phyloP scores from a whole-genome alignment of 805 yeast genomes.

The Starmerella bombicola region DNA sequence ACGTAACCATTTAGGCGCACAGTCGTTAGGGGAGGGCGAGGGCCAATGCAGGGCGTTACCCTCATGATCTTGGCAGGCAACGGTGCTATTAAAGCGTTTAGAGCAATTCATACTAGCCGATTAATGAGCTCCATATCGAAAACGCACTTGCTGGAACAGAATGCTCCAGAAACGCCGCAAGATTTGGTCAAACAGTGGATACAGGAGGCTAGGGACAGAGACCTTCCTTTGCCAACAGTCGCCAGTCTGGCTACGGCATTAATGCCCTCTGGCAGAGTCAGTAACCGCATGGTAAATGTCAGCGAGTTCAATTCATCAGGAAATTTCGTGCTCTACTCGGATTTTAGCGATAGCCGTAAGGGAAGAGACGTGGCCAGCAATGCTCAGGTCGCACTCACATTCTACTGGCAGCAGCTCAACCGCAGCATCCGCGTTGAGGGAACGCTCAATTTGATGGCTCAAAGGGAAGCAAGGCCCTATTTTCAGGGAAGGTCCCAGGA shows the following conservation, averaged over 20 bases:
- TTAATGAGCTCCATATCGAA: no score
- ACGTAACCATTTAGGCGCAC: no score
- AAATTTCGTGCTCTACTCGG: slow-evolving; percentile 65
- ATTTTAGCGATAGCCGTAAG: slow-evolving; percentile 79
- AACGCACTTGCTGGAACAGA: not conserved
- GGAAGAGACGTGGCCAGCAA: slow-evolving; percentile 56
- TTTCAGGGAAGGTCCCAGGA: slow-evolving; percentile 82
- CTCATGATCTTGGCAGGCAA: no score
- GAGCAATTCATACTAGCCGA: no score
- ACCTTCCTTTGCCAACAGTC: slow-evolving; percentile 64
- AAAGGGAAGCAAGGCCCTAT: slow-evolving; percentile 62
- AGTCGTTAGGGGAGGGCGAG: no score
- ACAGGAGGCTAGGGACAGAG: slow-evolving; percentile 47
- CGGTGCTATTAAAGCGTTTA: no score
- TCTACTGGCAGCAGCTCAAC: slow-evolving; percentile 83
- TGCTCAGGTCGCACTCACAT: slow-evolving; percentile 66
- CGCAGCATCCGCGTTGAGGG: slow-evolving; percentile 94
- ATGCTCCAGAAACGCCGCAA: slow-evolving; percentile 18
- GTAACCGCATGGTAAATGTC: slow-evolving; percentile 69
- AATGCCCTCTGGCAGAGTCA: slow-evolving; percentile 76
- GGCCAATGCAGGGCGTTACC: no score
- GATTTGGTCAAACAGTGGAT: slow-evolving; percentile 75
- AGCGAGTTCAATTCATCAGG: slow-evolving; percentile 79
- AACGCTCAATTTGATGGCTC: slow-evolving; percentile 50
- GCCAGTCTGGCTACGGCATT: slow-evolving; percentile 74